Percentiles rank a stretch among this genome's conserved stretches.
Evolutionary conservation across 108 stramenopile species (phyloP).

Genomic region (Mediolabrus comicus): DNA sequence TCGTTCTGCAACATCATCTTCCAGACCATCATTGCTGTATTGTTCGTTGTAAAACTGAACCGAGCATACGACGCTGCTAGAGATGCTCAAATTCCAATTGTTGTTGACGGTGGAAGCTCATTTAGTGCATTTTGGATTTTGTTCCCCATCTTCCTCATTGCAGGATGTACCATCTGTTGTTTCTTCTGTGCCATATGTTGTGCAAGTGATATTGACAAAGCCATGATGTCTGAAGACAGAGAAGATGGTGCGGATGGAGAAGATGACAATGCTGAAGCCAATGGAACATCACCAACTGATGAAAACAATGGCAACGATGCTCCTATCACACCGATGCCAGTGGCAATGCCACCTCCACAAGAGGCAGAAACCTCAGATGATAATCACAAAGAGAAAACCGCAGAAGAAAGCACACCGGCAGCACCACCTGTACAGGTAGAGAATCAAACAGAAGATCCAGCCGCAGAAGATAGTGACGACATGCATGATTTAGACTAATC

Average conservation of each 20-base stretch:
- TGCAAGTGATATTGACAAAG: conserved; percentile 40
- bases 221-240: conserved; percentile 29
- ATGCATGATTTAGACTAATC: conserved; percentile 60
- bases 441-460: background rate
- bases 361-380: background rate
- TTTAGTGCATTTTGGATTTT: conserved; percentile 80
- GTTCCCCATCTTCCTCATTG: conserved; percentile 70
- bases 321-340: conserved; percentile 15
- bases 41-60: conserved; percentile 75
- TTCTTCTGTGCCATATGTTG: conserved; percentile 75
- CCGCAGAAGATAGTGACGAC: conserved; percentile 19
- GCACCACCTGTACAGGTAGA: background rate
- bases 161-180: conserved; percentile 59
- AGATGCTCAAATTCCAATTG: conserved; percentile 47
- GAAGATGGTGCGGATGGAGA: conserved; percentile 1
- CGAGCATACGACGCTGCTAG: conserved; percentile 41
- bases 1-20: conserved; percentile 52
- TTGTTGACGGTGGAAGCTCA: conserved; percentile 31
- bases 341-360: background rate
- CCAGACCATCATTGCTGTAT: conserved; percentile 56
- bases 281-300: conserved; percentile 7
- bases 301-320: background rate
- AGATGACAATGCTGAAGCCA: conserved; percentile 10
- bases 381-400: background rate
- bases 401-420: conserved; percentile 1